Conservation (phyloP, 352 stramenopile species). For the Globisporangium iwayamae region DNA sequence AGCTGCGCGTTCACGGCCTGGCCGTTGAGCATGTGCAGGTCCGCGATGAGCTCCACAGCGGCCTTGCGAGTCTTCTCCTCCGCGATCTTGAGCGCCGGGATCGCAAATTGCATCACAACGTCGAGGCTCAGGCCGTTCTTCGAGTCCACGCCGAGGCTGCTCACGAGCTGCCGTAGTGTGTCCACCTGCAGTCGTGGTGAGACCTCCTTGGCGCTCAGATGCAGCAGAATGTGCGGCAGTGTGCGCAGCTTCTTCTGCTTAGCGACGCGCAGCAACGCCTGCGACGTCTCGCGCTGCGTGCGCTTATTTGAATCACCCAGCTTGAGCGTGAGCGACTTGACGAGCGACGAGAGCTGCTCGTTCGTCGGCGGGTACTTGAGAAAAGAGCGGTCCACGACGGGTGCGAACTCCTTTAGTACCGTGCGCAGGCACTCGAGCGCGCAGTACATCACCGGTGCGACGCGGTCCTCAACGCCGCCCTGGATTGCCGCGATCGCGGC, state of each 20-base stretch:
- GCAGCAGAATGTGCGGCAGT: conserved; percentile 54
- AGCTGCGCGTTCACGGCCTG: conserved; percentile 39
- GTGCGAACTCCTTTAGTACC: conserved; percentile 64
- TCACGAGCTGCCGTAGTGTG: conserved; percentile 50
- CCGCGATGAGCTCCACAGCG: conserved; percentile 65
- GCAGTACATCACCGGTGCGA: conserved; percentile 82
- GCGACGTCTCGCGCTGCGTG: conserved; percentile 63
- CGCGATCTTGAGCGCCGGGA: conserved; percentile 65
- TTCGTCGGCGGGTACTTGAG: conserved; percentile 42
- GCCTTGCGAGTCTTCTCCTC: conserved; percentile 77
- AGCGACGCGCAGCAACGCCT: conserved; percentile 57
- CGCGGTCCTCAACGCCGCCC: conserved; percentile 69
- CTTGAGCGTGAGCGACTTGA: conserved; percentile 53
- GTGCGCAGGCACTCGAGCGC: conserved; percentile 64
- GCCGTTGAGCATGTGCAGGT: conserved; percentile 39
- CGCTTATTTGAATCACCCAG: conserved; percentile 80
- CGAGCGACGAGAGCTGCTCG: conserved; percentile 50
- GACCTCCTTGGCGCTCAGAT: conserved; percentile 61
- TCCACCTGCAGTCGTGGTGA: conserved; percentile 50
- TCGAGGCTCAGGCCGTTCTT: conserved; percentile 44
- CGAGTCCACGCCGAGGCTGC: conserved; percentile 40
- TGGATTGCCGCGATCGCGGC: conserved; percentile 63
- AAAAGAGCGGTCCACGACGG: conserved; percentile 42
- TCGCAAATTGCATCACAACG: conserved; percentile 63
- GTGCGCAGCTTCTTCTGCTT: conserved; percentile 59